Evolutionary conservation across 768 basidiomycete species (phyloP), one percentile per base, ranked within the genome.

Genomic region (Serendipita vermifera): DNA sequence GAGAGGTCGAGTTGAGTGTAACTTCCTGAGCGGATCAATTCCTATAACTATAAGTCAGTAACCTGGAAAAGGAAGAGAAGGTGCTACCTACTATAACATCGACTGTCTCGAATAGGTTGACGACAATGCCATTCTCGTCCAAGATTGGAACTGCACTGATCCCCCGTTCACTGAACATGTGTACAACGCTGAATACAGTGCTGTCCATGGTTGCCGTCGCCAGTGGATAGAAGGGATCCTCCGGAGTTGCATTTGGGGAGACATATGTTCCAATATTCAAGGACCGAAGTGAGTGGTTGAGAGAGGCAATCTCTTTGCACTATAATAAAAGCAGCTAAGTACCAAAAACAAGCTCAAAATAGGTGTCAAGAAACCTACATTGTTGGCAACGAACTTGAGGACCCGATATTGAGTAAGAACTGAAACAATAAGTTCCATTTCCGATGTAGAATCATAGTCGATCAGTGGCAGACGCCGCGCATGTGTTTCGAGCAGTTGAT

Each of bases 131-230:
- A 5, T 90, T 78, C 57, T 86, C 80, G 63, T 99, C 89, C 29
- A 98, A 77, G 65, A 99, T 97, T 5, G 96, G 96, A 3, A 99
- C 94, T 3, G 94, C 94, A 6, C 89, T 92, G 62, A 99, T 96
- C 26, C 92, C 85, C 38, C 85, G 79, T 68, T 92, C 87, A 0
- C 90, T 94, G 68, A 98, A 98, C 85, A 94, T 91, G 65, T 99
- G 96, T 2, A 98, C 96, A 58, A 98, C 91, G 64, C 98, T 92
- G 63, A 96, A 97, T 2, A 99, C 96, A 27, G 87, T 85, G 0
- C 94, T 96, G 57, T 82, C 73, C 64, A 94, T 74, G 31, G 82
- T 92, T 9, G 94, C 94, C 0, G 92, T 96, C 3, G 88, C 86
- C 57, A 98, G 82, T 2, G 96, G 96, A 67, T 85, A 78, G 69